Base-by-base conservation (phyloP, 2,329 filamentous ascomycete genomes). In the Diaporthe citri region DNA sequence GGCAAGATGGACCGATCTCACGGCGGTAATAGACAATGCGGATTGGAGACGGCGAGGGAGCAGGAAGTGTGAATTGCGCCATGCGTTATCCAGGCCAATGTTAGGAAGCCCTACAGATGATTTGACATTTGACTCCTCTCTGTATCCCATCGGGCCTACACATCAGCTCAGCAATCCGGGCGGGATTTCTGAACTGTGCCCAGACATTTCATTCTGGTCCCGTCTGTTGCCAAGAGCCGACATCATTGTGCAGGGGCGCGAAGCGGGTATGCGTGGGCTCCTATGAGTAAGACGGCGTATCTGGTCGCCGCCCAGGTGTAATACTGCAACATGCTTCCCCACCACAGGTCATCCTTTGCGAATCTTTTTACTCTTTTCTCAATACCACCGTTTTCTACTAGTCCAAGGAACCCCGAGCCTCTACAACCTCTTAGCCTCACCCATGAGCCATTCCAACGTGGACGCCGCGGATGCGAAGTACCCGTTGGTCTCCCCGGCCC, bases 241-340 rank as follows among this genome's bases (percentile, higher is more conserved):
- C 2, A 6, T 28, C 2, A 39, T 22, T 17, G 22, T 28, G 15
- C 20, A 9, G 20, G 10, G 28, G 20, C 12, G 12, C 43, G 12
- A 5, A 22, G 59, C 10, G 28, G 25, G 41, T 2, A 17, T 1
- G 28, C 7, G 17, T 46, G 28, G 41, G 60, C 41, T 48, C 28
- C 2, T 17, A 22, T 41, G 17, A 52, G 64, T 67, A 67, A 67
- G 64, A 67, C 64, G 64, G 64, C 22, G 7, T 9, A 67, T 52
- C 31, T 28, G 64, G 28, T 39, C 4, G 46, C 64, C 64, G 46
- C 10, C 25, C 22, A 34, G 28, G 43, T 22, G 60, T 6, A 52
- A 25, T 51, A 34, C 20, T n/a, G n/a, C 28, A 13, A 5, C 12
- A 20, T n/a, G 15, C n/a, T 34, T 34, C 60, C 17, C 60, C 43